Conservation (phyloP, 345 rosid genomes). For the Citrus inodora region DNA sequence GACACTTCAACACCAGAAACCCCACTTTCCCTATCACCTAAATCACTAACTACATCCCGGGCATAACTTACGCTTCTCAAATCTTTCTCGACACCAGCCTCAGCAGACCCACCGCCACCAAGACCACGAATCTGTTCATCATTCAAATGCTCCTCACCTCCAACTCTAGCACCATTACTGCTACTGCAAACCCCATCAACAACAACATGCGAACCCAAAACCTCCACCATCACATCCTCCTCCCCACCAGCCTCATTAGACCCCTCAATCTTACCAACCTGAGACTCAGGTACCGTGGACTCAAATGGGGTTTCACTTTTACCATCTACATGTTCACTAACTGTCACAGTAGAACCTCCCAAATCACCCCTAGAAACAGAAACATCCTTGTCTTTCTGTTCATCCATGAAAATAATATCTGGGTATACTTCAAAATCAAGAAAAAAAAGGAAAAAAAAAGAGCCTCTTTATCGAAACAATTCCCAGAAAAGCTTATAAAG, state of each 20-base stretch:
- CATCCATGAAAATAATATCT: conserved; percentile 30
- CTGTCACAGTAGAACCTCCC: conserved; percentile 12
- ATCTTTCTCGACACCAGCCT: conserved; percentile 12
- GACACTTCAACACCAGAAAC: conserved; percentile 15
- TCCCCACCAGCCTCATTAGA: conserved; percentile 30
- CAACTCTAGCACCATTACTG: conserved; percentile 17
- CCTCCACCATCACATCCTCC: conserved; percentile 44
- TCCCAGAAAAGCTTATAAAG: conserved; percentile 8
- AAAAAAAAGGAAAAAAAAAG: neutral
- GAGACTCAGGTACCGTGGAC: conserved; percentile 16
- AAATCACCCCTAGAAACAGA: conserved; percentile 15
- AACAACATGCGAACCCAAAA: conserved; percentile 34
- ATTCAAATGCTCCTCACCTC: conserved; percentile 16
- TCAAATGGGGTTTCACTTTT: conserved; percentile 20
- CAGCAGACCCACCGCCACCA: neutral
- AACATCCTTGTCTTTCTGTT: conserved; percentile 5
- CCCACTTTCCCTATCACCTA: neutral
- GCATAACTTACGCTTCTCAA: conserved; percentile 9
- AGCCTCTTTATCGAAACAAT: neutral
- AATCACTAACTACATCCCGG: conserved; percentile 10
- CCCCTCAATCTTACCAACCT: conserved; percentile 18
- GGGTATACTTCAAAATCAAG: conserved; percentile 18
- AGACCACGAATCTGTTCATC: conserved; percentile 14
- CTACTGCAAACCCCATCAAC: conserved; percentile 40
- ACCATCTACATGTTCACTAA: conserved; percentile 18